These are phyloP conservation scores for Collybia sordida DNA, from an alignment of 768 basidiomycete genomes.

Conservation along the genomic window DNA sequence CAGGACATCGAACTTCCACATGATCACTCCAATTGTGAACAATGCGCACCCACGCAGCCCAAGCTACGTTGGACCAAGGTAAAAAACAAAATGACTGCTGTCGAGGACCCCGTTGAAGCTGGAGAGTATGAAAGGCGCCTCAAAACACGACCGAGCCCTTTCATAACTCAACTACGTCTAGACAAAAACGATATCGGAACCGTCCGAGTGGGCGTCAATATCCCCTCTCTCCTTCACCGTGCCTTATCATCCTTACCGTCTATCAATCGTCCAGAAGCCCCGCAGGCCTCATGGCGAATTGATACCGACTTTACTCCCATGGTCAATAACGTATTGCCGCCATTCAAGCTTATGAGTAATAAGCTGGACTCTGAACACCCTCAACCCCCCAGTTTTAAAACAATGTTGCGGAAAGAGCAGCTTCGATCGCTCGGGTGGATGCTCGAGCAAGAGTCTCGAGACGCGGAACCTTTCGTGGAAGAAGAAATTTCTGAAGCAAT, in stretches of 20 bases:
- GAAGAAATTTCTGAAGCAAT: slow-evolving; percentile 94
- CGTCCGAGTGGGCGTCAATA: slow-evolving; percentile 85
- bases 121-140: slow-evolving; percentile 87
- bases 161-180: slow-evolving; percentile 80
- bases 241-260: slow-evolving; percentile 79
- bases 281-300: slow-evolving; percentile 74
- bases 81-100: slow-evolving; percentile 60
- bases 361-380: slow-evolving; percentile 63
- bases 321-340: slow-evolving; percentile 55
- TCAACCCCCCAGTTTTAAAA: slow-evolving; percentile 80
- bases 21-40: slow-evolving; percentile 58
- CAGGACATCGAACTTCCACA: slow-evolving; percentile 48
- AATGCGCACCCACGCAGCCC: slow-evolving; percentile 82
- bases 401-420: slow-evolving; percentile 79
- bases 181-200: slow-evolving; percentile 61
- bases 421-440: slow-evolving; percentile 92
- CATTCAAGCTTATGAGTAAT: slow-evolving; percentile 77
- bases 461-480: slow-evolving; percentile 77
- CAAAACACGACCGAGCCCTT: slow-evolving; percentile 83
- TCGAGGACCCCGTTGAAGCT: slow-evolving; percentile 85
- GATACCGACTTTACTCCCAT: slow-evolving; percentile 74
- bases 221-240: slow-evolving; percentile 84
- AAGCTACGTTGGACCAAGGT: slow-evolving; percentile 70
- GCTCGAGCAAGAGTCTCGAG: slow-evolving; percentile 70
- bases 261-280: slow-evolving; percentile 43